Base-by-base conservation (phyloP, 2,329 filamentous ascomycete genomes). In the Trichophyton verrucosum region DNA sequence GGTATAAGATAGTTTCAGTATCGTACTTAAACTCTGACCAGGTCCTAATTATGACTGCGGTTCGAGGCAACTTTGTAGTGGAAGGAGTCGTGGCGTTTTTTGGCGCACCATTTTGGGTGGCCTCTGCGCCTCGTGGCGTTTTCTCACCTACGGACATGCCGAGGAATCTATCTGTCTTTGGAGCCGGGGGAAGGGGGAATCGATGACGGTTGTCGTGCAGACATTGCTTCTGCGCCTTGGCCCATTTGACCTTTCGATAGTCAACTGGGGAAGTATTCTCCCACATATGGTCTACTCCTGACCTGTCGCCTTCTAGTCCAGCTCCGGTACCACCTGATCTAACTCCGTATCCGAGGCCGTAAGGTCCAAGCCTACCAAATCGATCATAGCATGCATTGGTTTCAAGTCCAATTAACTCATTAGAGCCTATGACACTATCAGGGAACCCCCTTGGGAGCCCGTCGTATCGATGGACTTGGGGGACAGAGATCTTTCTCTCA, bases 301-400 rank as follows among this genome's bases (percentile, higher is more conserved):
- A 88, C 57, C 81, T 84, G 64, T 96, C 88, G 22, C 90, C 90
- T 67, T 91, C 85, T 72, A 95, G 82, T 9, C 89, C 91, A n/a
- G 88, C 85, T 3, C 92, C 91, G 27, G 87, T 84, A 1, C 92
- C 92, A 11, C 92, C 92, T 65, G 81, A 84, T 61, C 85, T 84
- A 38, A 81, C 78, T 36, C 87, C 89, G 72, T 97, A 97, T 7
- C 92, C 92, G 63, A 90, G 83, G 0, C 92, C 92, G 67, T 99
- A 99, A 0, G 92, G 88, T 0, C 89, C 91, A 33, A 94, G 83
- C 64, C 91, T 83, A 2, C 92, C 92, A 70, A 89, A 95, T 1
- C 94, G 82, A 66, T 99, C 94, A 70, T 96, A 96, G 75, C 94
- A 99, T 55, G 96, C 83, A 68, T 95, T 87, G 65, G 95, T 84